Base-by-base conservation (phyloP, 768 basidiomycete species). In the Rhodocollybia butyracea region DNA sequence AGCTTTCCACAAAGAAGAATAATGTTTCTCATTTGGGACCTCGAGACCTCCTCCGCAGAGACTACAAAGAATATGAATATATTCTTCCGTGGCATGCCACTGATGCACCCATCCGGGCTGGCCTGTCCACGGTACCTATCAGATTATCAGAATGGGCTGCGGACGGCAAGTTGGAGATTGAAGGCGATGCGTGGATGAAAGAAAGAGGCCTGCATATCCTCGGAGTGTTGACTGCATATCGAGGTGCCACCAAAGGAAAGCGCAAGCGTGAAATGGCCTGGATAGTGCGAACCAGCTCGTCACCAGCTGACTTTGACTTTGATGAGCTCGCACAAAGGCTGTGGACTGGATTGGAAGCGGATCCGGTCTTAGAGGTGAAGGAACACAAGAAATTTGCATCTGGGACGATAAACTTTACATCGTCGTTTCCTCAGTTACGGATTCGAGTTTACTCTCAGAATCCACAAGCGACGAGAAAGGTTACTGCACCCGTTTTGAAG, bases 31-130 rank as follows among this genome's bases (percentile, higher is more conserved):
- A 84, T 58, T 76, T 98, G 17, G 73, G 72, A 7, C 82, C 84
- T 0, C 77, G 81, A 54, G 94, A 98, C 64, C 81, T 98, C 19
- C 79, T 99, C 4, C 79, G 93, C 12, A 76, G 97, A n/a, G 97
- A 99, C 71, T 99, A 94, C 77, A 98, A 99, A 68, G 86, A 96
- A 60, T 96, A 94, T 64, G 66, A 69, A 1, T 69, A 83, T 56
- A 68, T 73, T 0, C 78, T 48, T 2, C 64, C 74, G 1, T 79
- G 76, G 72, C 66, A 70, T 3, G 57, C 68, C 0, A 67, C 65
- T 17, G 56, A 63, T 7, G 62, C 69, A 27, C 64, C 71, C 7
- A 73, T 91, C 38, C 80, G 78, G 55, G 85, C 85, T 1, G 94
- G 96, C 5, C 72, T 99, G 12, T 82, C 91, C 1, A 89, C 92